Base-by-base conservation (phyloP, 2,329 filamentous ascomycete species). In the Pseudogymnoascus sp. region DNA sequence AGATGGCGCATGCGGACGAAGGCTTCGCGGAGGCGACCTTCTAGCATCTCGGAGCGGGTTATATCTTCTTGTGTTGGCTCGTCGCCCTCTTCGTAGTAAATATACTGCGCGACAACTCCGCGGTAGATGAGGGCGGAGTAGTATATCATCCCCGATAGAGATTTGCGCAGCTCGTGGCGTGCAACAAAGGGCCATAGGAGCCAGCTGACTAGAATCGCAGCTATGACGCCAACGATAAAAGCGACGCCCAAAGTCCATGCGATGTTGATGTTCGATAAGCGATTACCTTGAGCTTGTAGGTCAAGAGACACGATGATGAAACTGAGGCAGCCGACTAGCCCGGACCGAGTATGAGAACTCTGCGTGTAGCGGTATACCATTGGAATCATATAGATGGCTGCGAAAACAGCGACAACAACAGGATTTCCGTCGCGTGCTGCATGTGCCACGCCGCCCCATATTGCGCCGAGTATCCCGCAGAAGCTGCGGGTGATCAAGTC, bases 131-230 rank as follows among this genome's bases (percentile, higher is more conserved):
- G 79, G 64, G 81, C 83, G 64, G 80, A 78, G 68, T 84, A 83
- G 60, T 84, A 81, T 67, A 86, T 75, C 81, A 83, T 85, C 1
- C 78, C 76, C 0, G 82, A 82, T 1, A 84, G 70, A 0, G 81
- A 82, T 64, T 80, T 81, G 21, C 83, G 75, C 13, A 86, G 76
- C 69, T 85, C 83, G 67, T 85, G 83, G 11, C 83, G 77, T 10
- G 83, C 83, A 4, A 86, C 78, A 66, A 86, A 86, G 2, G 83
- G 83, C 83, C 83, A 86, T 3, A 86, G 73, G 11, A 83, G 68
- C 83, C 82, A 86, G 67, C 85, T 86, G 13, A 85, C 78, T 0
- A 83, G 65, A 10, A 85, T 76, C 0, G 83, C 82, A 1, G 79
- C 76, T 1, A 82, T 75, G 2, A 83, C 79, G 1, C 83, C 83